Percentiles rank a stretch among this genome's conserved stretches.
phyloP scores from a whole-genome alignment of 306 rosid species.

The Cyamopsis tetragonoloba region DNA sequence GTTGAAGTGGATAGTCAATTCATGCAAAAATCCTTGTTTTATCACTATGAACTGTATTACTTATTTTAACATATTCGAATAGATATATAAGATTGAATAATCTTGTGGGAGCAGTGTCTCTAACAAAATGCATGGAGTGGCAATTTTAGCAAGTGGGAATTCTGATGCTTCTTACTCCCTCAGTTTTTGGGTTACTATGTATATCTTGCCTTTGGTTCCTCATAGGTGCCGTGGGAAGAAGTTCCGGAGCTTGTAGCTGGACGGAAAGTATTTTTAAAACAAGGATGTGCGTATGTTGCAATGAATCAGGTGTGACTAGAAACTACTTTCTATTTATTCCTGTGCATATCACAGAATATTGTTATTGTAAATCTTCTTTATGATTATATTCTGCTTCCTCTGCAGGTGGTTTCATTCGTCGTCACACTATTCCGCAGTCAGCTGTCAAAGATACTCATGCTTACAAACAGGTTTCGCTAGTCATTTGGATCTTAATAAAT shows the following conservation, averaged over 20 bases:
- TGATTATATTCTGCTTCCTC: slow-evolving; percentile 22
- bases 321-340: slow-evolving; percentile 17
- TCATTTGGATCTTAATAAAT: slow-evolving; percentile 16
- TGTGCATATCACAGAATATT: neutral
- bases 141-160: neutral
- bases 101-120: neutral
- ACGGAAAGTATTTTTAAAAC: slow-evolving; percentile 68
- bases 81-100: slow-evolving; percentile 9
- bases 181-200: slow-evolving; percentile 11
- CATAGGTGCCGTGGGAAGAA: slow-evolving; percentile 92
- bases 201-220: slow-evolving; percentile 9
- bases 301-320: slow-evolving; percentile 69
- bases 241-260: slow-evolving; percentile 95
- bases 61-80: too few species aligned
- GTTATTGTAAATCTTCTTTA: neutral
- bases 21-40: too few species aligned
- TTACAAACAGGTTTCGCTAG: slow-evolving; percentile 74
- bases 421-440: slow-evolving; percentile 78
- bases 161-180: neutral
- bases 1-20: too few species aligned
- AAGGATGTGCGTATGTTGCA: slow-evolving; percentile 82
- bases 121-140: slow-evolving; percentile 3
- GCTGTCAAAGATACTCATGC: slow-evolving; percentile 70
- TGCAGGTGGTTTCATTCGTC: slow-evolving; percentile 75
- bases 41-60: too few species aligned